Conservation (phyloP, 345 rosid genomes). For the Aegle marmelos region DNA sequence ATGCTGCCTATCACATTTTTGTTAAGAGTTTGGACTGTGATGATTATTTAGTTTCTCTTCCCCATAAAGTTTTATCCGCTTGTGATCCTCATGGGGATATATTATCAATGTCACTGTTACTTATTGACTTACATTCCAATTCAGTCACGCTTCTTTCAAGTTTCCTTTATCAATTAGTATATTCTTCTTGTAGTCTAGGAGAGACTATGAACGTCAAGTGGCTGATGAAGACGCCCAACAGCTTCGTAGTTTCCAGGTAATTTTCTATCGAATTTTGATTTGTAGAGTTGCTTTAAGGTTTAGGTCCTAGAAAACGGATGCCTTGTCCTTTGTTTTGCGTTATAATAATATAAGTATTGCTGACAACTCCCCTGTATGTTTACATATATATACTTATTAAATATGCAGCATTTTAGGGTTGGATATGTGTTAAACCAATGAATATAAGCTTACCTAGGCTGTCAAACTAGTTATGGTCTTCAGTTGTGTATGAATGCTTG, state of each 20-base stretch:
- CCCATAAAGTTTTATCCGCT: not conserved
- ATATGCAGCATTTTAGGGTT: not conserved
- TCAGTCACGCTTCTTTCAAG: not conserved
- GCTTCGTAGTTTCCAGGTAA: slow-evolving; percentile 83
- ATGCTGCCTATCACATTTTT: not conserved
- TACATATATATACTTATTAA: not conserved
- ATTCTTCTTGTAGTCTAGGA: slow-evolving; percentile 52
- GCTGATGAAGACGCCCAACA: slow-evolving; percentile 75
- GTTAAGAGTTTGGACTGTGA: not conserved
- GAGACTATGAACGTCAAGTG: slow-evolving; percentile 63
- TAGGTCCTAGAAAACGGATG: not conserved
- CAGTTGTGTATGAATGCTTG: not conserved
- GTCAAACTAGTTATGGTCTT: not conserved
- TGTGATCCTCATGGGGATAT: not conserved
- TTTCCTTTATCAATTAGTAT: not conserved
- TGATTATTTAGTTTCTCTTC: not conserved
- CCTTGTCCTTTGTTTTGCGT: not conserved
- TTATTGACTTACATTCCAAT: not conserved
- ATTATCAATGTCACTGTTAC: not conserved
- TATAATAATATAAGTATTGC: too few relatives aligned
- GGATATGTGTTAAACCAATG: not conserved
- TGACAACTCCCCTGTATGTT: too few relatives aligned
- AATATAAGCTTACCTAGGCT: not conserved
- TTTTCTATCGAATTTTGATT: not conserved
- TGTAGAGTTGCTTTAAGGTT: not conserved